Evolutionary conservation across 495 filamentous ascomycete species (phyloP).

Genomic region (Hyaloscypha finlandica): DNA sequence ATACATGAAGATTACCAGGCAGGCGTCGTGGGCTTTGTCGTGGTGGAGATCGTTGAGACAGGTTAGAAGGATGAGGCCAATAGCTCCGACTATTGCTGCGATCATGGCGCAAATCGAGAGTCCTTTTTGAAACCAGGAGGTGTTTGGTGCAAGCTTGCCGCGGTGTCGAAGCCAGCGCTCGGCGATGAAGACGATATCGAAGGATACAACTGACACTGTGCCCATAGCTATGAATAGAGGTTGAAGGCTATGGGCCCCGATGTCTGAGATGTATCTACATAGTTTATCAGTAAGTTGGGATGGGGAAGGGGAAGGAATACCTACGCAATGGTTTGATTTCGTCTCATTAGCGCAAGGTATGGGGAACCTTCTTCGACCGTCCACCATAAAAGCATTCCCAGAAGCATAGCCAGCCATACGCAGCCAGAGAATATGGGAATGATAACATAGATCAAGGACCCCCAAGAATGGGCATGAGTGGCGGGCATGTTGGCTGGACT

Average conservation of each 20-base stretch:
- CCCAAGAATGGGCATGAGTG: neutral
- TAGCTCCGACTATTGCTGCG: conserved; percentile 72
- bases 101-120: conserved; percentile 68
- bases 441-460: neutral
- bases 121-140: conserved; percentile 65
- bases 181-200: conserved; percentile 75
- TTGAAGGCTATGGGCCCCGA: conserved; percentile 67
- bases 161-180: conserved; percentile 83
- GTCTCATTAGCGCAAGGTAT: conserved; percentile 64
- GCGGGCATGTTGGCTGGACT: neutral
- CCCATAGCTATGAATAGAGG: conserved; percentile 85
- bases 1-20: conserved; percentile 77
- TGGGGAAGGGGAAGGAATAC: conserved; percentile 45
- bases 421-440: conserved; percentile 75
- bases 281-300: neutral
- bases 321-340: conserved; percentile 70
- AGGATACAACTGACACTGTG: conserved; percentile 73
- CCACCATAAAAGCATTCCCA: conserved; percentile 24
- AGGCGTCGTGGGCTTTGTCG: conserved; percentile 66
- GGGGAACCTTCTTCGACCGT: conserved; percentile 49
- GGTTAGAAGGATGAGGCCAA: conserved; percentile 75
- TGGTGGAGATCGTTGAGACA: conserved; percentile 78
- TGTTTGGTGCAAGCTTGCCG: conserved; percentile 70
- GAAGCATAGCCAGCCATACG: conserved; percentile 71
- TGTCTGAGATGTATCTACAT: conserved; percentile 69